Percentiles rank a stretch among this genome's conserved stretches.
Conservation (phyloP, 208 protist genomes). For the Histomonas meleagridis region DNA sequence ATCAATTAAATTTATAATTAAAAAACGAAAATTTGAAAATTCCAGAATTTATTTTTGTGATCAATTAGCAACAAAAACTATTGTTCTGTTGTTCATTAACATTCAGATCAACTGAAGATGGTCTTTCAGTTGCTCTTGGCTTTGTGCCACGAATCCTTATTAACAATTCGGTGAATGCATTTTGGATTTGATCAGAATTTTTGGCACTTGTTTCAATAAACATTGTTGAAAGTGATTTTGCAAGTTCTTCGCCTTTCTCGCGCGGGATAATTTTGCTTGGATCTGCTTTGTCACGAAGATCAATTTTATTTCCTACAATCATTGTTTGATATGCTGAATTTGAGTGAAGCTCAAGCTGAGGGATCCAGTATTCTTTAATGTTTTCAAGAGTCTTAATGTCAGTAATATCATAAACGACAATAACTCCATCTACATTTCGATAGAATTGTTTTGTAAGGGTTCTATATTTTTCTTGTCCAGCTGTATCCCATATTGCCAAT, state of each 20-base stretch:
- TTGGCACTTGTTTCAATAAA: slow-evolving; percentile 26
- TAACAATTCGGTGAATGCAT: background rate
- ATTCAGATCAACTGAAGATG: too few species aligned
- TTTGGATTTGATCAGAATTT: background rate
- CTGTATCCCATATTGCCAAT: slow-evolving; percentile 36
- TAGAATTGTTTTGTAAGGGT: slow-evolving; percentile 33
- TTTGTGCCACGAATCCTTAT: too few species aligned
- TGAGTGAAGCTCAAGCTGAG: background rate
- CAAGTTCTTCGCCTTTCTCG: background rate
- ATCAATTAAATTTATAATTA: too few species aligned
- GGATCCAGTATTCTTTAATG: background rate
- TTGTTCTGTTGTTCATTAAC: too few species aligned
- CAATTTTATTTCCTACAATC: slow-evolving; percentile 14
- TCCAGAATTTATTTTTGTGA: too few species aligned
- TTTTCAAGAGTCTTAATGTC: background rate
- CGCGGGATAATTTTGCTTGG: background rate
- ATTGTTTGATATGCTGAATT: background rate
- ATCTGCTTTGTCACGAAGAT: background rate
- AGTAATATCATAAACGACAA: slow-evolving; percentile 37
- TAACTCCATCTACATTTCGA: background rate
- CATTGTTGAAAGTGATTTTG: background rate
- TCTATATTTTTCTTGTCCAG: slow-evolving; percentile 35
- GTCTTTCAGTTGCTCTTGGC: too few species aligned
- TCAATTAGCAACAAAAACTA: too few species aligned
- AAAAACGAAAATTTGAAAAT: too few species aligned